Conservation (phyloP, 2,329 filamentous ascomycete genomes). For the Albophoma yamanashiensis region DNA sequence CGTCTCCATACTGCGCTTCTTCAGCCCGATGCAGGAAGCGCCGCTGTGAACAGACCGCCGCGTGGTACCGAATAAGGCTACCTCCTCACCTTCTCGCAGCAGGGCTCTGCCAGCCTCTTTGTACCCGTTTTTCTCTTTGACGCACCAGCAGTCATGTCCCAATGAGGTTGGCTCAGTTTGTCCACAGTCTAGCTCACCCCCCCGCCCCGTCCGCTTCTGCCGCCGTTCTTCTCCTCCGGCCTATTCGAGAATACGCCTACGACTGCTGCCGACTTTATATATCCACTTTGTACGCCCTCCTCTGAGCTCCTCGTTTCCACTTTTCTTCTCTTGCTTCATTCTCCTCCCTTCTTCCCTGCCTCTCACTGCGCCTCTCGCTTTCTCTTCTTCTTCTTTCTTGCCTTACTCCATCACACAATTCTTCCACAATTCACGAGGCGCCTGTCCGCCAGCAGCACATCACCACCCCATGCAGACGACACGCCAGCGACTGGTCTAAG, state of each 20-base stretch:
- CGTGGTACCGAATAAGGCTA: constrained; percentile 7
- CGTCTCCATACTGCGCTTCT: constrained; percentile 2
- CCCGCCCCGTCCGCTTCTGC: constrained; percentile 24
- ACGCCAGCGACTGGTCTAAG: constrained; percentile 16
- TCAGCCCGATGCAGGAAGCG: constrained; percentile 6
- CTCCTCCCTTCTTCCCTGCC: constrained; percentile 7
- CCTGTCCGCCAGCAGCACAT: background rate
- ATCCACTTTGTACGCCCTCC: constrained; percentile 13
- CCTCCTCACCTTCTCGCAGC: constrained; percentile 1
- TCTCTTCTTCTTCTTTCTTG: background rate
- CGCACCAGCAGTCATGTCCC: constrained; percentile 24
- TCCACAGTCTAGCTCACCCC: constrained; percentile 30
- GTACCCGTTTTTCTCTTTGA: constrained; percentile 2
- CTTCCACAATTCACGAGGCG: background rate
- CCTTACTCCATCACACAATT: background rate
- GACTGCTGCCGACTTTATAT: constrained; percentile 22
- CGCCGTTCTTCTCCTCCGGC: constrained; percentile 22
- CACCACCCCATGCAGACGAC: constrained; percentile 15
- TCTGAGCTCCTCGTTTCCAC: constrained; percentile 3
- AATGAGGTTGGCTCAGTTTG: constrained; percentile 33
- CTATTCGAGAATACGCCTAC: constrained; percentile 5
- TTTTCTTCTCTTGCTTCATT: constrained; percentile 5
- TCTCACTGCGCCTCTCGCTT: background rate
- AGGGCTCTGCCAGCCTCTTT: background rate
- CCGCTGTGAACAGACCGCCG: constrained; percentile 5